Percentiles rank a stretch among this genome's conserved stretches.
phyloP scores from a whole-genome alignment of 495 filamentous ascomycete species.

The Choiromyces venosus region DNA sequence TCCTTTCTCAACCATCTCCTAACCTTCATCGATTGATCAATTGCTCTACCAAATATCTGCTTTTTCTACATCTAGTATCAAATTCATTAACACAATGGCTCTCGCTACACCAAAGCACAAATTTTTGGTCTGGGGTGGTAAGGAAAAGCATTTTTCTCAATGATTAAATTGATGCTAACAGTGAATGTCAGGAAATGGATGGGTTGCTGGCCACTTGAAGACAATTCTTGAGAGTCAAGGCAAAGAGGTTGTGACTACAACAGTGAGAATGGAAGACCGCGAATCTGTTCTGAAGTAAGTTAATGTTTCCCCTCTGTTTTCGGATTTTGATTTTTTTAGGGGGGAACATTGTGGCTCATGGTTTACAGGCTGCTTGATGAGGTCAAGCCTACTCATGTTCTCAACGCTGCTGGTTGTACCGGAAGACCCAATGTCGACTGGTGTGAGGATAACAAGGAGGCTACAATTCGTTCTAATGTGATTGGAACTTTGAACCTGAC shows the following conservation, averaged over 20 bases:
- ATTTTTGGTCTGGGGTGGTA: slow-evolving; percentile 59
- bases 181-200: slow-evolving; percentile 43
- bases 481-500: slow-evolving; percentile 59
- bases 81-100: slow-evolving; percentile 18
- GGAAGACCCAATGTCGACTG: slow-evolving; percentile 65
- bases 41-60: neutral
- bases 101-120: slow-evolving; percentile 38
- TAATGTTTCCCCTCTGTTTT: neutral
- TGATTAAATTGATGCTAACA: slow-evolving; percentile 7
- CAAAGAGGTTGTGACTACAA: slow-evolving; percentile 56
- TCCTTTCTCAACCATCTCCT: neutral
- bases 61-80: neutral
- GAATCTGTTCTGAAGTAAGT: slow-evolving; percentile 48
- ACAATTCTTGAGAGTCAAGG: slow-evolving; percentile 56
- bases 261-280: slow-evolving; percentile 58
- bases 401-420: slow-evolving; percentile 62
- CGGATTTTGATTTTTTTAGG: neutral
- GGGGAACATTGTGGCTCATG: neutral
- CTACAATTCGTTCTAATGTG: slow-evolving; percentile 60
- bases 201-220: slow-evolving; percentile 62
- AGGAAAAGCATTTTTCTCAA: slow-evolving; percentile 15
- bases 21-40: neutral
- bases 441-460: slow-evolving; percentile 63
- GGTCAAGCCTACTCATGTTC: slow-evolving; percentile 57
- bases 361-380: slow-evolving; percentile 49